Percentiles rank a stretch among this genome's conserved stretches.
Evolutionary conservation across 768 basidiomycete genomes (phyloP).

Genomic region (Tulasnella sp.): DNA sequence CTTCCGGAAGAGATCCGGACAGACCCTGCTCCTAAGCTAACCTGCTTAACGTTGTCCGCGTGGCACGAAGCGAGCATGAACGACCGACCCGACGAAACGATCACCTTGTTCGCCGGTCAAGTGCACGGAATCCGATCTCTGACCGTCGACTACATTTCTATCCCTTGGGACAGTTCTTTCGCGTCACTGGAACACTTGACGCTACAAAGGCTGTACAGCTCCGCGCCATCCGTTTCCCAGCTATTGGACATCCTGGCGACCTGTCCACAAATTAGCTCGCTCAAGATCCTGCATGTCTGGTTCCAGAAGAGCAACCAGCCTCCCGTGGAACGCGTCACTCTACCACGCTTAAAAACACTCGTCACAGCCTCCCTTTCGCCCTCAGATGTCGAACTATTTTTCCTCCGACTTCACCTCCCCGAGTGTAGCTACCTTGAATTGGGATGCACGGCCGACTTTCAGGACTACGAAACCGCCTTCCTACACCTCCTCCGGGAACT

Average conservation of each 20-base stretch:
- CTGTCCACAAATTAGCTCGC: background rate
- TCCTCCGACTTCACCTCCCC: background rate
- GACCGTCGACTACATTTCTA: background rate
- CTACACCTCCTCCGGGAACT: background rate
- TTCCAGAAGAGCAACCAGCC: background rate
- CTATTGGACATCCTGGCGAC: background rate
- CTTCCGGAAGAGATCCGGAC: background rate
- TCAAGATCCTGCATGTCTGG: background rate
- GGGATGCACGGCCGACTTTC: background rate
- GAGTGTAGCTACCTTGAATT: background rate
- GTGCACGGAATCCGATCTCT: background rate
- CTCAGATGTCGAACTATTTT: background rate
- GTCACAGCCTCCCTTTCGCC: background rate
- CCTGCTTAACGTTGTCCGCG: background rate
- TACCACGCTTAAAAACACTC: background rate
- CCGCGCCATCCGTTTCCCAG: background rate
- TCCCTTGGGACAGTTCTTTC: background rate
- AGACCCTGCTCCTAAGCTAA: background rate
- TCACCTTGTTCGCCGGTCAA: background rate
- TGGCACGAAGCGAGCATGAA: background rate
- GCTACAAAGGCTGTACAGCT: background rate
- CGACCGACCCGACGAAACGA: background rate
- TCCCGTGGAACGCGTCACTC: background rate
- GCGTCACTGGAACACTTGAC: background rate
- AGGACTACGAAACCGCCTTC: background rate